Evolutionary conservation across 2,329 filamentous ascomycete genomes (phyloP), one percentile per base, ranked within the genome.

Genomic region (Cladobotryum protrusum): DNA sequence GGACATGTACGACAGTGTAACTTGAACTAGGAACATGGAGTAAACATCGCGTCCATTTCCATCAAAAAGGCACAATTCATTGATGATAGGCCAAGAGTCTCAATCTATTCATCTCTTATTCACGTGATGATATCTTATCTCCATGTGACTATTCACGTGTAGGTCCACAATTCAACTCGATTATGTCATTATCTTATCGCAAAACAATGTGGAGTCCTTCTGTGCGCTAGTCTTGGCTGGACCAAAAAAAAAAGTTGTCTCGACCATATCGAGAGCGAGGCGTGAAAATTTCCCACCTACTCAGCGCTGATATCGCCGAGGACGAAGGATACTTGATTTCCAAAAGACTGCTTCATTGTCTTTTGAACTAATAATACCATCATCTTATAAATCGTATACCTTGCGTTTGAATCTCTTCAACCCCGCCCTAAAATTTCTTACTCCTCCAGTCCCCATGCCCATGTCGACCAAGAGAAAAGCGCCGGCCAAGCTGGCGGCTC

Each of bases 381-480:
- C 40, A 20, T 14, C 40, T 24, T 18, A 24, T 18, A 14, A n/a
- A 32, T 19, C 40, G 7, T 24, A 42, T 2, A 42, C 15, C 17
- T 19, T 18, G 24, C 6, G 17, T 13, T 15, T 18, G 40, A 42
- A 17, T 5, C 40, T 29, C 7, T 14, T 15, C 41, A 2, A 5
- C n/a, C 41, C 12, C 18, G 9, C 37, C 37, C 5, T 5, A 13
- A 7, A 41, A 17, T 15, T 5, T 19, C 7, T 7, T 17, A 18
- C 36, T 39, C 24, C 24, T 29, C 24, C 45, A 11, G 40, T 33
- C 47, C 50, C 51, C 53, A 64, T 61, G 59, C 59, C 62, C 54
- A 81, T 82, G 76, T 79, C 80, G 54, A 77, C 79, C 41, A 85
- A 82, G 67, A 72, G 80, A 63, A 85, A 82, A 74, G 71, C 75